Conservation (phyloP, 2,329 filamentous ascomycete genomes). For the Fusarium siculi region DNA sequence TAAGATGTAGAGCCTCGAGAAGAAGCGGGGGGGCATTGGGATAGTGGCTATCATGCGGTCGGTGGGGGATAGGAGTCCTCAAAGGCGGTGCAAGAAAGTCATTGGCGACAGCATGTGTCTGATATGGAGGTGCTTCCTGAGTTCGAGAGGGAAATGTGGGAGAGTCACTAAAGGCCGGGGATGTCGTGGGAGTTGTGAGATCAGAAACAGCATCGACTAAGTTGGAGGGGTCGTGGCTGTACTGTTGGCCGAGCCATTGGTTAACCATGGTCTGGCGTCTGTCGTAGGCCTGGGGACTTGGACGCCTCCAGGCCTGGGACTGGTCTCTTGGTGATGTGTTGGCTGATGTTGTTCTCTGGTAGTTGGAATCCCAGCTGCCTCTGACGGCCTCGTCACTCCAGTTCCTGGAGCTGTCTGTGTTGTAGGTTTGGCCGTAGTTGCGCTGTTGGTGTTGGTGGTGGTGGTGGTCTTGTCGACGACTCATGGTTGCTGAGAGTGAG, state of each 20-base stretch:
- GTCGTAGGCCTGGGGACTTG: constrained; percentile 29
- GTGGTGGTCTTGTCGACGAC: constrained; percentile 31
- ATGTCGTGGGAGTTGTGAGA: constrained; percentile 40
- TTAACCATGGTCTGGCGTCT: constrained; percentile 38
- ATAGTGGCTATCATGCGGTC: background rate
- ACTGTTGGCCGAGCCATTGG: constrained; percentile 42
- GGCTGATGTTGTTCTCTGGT: constrained; percentile 34
- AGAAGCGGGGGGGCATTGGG: constrained; percentile 8
- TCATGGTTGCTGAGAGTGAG: constrained; percentile 29
- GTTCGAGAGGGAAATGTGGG: constrained; percentile 35
- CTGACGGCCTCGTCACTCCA: constrained; percentile 45
- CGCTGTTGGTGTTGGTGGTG: background rate
- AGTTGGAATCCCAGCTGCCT: constrained; percentile 42
- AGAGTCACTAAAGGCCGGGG: constrained; percentile 43
- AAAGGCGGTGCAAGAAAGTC: constrained; percentile 31
- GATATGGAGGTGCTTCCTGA: constrained; percentile 21
- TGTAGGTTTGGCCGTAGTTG: constrained; percentile 15
- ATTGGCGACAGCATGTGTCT: constrained; percentile 12
- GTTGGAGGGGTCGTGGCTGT: constrained; percentile 29
- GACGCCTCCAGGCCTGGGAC: constrained; percentile 26
- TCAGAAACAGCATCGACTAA: constrained; percentile 36
- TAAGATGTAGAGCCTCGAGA: constrained; percentile 25
- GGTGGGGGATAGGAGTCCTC: constrained; percentile 14
- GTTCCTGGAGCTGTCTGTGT: constrained; percentile 41
- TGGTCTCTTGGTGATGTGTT: constrained; percentile 36